Conservation (phyloP, 176 grass and related monocot genomes). For the Poa annua region DNA sequence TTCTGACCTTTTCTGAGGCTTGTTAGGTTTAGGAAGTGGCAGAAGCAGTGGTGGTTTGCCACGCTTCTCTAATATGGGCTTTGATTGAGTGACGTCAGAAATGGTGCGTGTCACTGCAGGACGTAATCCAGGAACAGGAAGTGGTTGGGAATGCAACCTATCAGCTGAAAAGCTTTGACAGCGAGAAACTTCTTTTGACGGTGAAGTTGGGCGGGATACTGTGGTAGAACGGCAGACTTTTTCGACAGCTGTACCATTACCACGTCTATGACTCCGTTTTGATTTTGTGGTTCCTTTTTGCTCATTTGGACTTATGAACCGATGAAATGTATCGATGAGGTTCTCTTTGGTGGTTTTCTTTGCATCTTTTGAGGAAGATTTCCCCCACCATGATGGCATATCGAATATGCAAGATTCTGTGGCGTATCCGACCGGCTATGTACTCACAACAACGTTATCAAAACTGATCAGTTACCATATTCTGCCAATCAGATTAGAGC, state of each 20-base stretch:
- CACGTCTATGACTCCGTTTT: conserved; percentile 55
- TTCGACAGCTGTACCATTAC: conserved; percentile 56
- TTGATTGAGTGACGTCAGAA: conserved; percentile 76
- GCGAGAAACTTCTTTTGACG: conserved; percentile 84
- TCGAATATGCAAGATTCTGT: conserved; percentile 43
- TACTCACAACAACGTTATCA: conserved; percentile 13
- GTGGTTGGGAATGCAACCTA: conserved; percentile 69
- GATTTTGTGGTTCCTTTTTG: conserved; percentile 78
- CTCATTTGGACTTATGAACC: conserved; percentile 81
- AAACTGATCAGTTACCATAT: conserved; percentile 51
- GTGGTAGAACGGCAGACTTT: conserved; percentile 84
- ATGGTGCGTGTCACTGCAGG: conserved; percentile 59
- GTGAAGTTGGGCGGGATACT: conserved; percentile 87
- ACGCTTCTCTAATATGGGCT: conserved; percentile 82
- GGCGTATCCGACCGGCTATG: conserved; percentile 33
- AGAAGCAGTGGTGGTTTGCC: conserved; percentile 74
- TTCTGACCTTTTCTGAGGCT: conserved; percentile 64
- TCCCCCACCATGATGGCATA: conserved; percentile 93
- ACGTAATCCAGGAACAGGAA: conserved; percentile 70
- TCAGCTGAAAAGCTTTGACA: conserved; percentile 93
- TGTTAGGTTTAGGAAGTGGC: conserved; percentile 77
- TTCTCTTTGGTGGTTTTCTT: conserved; percentile 97
- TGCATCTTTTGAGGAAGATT: conserved; percentile 85
- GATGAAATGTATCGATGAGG: conserved; percentile 85
- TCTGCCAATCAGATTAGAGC: conserved; percentile 37